A percentile compares a stretch with the other conserved stretches of the same genome.
These are phyloP conservation scores for Suillus subluteus DNA, from an alignment of 768 basidiomycete genomes.

Conservation along the genomic window DNA sequence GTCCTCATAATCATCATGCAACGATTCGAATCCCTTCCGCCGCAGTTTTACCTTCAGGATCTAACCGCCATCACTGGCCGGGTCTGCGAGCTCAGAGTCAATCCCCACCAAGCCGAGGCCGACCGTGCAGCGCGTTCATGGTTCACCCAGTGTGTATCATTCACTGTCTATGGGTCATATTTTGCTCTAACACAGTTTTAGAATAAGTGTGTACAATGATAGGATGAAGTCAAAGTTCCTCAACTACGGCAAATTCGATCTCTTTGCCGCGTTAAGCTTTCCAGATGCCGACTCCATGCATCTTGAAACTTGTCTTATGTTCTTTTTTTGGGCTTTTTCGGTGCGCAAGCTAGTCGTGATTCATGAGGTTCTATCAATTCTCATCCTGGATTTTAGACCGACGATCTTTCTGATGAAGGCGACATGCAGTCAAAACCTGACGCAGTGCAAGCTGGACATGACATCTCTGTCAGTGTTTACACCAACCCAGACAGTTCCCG, in stretches of 20 bases:
- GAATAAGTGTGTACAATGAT: slow-evolving; percentile 39
- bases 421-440: slow-evolving; percentile 39
- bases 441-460: slow-evolving; percentile 36
- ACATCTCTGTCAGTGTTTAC: slow-evolving; percentile 35
- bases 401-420: slow-evolving; percentile 42
- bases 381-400: slow-evolving; percentile 28
- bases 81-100: slow-evolving; percentile 40
- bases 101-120: slow-evolving; percentile 36
- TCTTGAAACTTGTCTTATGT: slow-evolving; percentile 39
- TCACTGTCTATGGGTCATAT: not conserved
- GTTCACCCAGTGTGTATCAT: slow-evolving; percentile 34
- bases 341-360: slow-evolving; percentile 20
- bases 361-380: slow-evolving; percentile 2
- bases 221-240: slow-evolving; percentile 38
- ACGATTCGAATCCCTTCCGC: slow-evolving; percentile 32
- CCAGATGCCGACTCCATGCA: slow-evolving; percentile 40
- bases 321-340: slow-evolving; percentile 44
- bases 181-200: slow-evolving; percentile 10
- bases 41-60: slow-evolving; percentile 40
- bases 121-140: slow-evolving; percentile 36
- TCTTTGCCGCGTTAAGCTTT: slow-evolving; percentile 43
- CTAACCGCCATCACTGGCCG: slow-evolving; percentile 39
- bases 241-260: slow-evolving; percentile 42
- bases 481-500: slow-evolving; percentile 29
- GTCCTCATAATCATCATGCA: slow-evolving; percentile 29